These are phyloP conservation scores for Bipolaris gigantea DNA, from an alignment of 2,329 filamentous ascomycete genomes.

Conservation along the genomic window DNA sequence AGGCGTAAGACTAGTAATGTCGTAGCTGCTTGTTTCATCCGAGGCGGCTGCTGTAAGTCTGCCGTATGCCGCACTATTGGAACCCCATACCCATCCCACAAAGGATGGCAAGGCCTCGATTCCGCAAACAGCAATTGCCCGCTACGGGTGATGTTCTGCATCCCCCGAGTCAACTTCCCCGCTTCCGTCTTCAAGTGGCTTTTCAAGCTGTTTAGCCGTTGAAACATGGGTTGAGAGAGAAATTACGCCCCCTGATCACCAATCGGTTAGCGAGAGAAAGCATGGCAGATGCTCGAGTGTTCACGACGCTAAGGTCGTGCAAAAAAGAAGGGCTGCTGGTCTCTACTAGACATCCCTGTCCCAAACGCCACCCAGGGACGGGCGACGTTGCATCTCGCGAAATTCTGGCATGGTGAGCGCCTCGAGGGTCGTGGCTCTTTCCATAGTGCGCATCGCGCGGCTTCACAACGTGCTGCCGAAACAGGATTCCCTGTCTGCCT, in stretches of 20 bases:
- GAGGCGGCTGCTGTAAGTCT: slow-evolving; percentile 1
- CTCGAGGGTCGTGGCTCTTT: slow-evolving; percentile 13
- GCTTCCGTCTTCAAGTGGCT: slow-evolving; percentile 1
- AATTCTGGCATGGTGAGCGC: slow-evolving; percentile 8
- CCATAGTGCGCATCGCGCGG: slow-evolving; percentile 10
- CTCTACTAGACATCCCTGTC: slow-evolving; percentile 4
- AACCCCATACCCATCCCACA: slow-evolving; percentile 4
- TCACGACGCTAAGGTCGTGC: slow-evolving; percentile 7
- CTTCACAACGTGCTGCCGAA: slow-evolving; percentile 4
- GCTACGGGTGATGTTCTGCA: slow-evolving; percentile 27
- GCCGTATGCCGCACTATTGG: slow-evolving; percentile 13
- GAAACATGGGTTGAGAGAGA: slow-evolving; percentile 8
- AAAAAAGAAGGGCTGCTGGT: slow-evolving; percentile 1
- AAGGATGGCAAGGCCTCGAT: slow-evolving; percentile 5
- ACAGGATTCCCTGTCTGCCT: slow-evolving; percentile 11
- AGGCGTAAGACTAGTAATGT: slow-evolving; percentile 1
- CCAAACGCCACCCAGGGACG: slow-evolving; percentile 8
- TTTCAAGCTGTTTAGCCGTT: slow-evolving; percentile 9
- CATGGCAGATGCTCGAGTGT: slow-evolving; percentile 19
- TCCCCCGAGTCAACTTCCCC: slow-evolving; percentile 15
- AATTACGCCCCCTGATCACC: slow-evolving; percentile 9
- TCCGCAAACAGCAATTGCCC: slow-evolving; percentile 10
- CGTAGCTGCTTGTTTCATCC: slow-evolving; percentile 2
- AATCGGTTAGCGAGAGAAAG: slow-evolving; percentile 3
- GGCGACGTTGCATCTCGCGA: slow-evolving; percentile 9